Conservation (phyloP, 768 basidiomycete genomes). For the Boletus subcaerulescens region DNA sequence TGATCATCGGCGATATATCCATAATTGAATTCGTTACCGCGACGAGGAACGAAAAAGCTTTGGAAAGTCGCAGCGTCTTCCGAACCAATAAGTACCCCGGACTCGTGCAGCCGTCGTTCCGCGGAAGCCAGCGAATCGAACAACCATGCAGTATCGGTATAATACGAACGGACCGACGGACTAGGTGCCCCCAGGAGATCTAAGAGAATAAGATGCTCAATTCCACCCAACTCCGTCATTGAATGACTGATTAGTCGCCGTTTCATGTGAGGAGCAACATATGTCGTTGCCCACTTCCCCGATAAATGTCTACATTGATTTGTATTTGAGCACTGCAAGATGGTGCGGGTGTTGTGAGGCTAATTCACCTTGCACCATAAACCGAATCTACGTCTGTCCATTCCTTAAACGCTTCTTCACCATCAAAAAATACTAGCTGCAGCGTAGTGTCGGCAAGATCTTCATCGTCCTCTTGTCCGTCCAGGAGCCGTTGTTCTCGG, state of each 20-base stretch:
- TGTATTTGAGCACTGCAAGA: background rate
- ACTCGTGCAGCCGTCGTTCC: slow-evolving; percentile 69
- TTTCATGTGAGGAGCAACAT: slow-evolving; percentile 56
- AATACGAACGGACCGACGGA: slow-evolving; percentile 80
- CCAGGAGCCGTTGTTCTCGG: slow-evolving; percentile 52
- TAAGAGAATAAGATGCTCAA: slow-evolving; percentile 90
- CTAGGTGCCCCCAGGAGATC: slow-evolving; percentile 83
- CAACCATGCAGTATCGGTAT: slow-evolving; percentile 88
- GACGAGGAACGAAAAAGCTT: slow-evolving; percentile 68
- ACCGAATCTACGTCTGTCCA: slow-evolving; percentile 92
- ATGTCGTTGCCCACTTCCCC: slow-evolving; percentile 74
- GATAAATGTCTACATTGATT: slow-evolving; percentile 71
- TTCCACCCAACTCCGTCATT: slow-evolving; percentile 64
- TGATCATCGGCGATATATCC: slow-evolving; percentile 91
- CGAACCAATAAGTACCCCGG: slow-evolving; percentile 55
- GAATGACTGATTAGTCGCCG: slow-evolving; percentile 54
- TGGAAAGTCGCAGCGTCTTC: slow-evolving; percentile 41
- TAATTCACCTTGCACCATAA: slow-evolving; percentile 83
- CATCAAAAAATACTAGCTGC: slow-evolving; percentile 94
- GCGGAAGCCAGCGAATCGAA: slow-evolving; percentile 72
- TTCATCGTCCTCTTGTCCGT: slow-evolving; percentile 63
- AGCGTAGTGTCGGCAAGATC: slow-evolving; percentile 81
- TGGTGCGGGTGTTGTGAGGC: background rate
- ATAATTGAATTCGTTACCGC: slow-evolving; percentile 33
- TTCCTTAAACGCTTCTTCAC: slow-evolving; percentile 90